Evolutionary conservation across 1,284 basidiomycete species (phyloP).

Genomic region (Testicularia cyperi): DNA sequence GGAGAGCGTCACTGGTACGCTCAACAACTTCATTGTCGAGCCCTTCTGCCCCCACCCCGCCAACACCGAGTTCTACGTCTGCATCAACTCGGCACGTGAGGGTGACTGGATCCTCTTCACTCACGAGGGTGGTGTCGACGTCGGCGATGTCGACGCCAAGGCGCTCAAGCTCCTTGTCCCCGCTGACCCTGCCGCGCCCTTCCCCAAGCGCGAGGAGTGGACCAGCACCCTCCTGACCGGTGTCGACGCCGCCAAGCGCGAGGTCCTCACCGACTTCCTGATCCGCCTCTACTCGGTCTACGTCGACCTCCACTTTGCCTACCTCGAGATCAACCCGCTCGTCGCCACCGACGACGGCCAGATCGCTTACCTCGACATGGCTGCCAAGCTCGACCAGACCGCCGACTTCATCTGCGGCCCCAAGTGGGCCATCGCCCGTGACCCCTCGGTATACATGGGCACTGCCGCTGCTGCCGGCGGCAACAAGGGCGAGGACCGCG

Average conservation of each 20-base stretch:
- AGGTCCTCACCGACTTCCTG: slow-evolving; percentile 71
- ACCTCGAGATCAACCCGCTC: slow-evolving; percentile 99
- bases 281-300: slow-evolving; percentile 94
- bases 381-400: slow-evolving; percentile 94
- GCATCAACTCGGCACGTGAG: slow-evolving; percentile 92
- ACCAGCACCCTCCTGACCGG: slow-evolving; percentile 47
- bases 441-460: slow-evolving; percentile 70
- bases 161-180: slow-evolving; percentile 83
- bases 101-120: slow-evolving; percentile 98
- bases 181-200: slow-evolving; percentile 75
- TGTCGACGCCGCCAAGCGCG: slow-evolving; percentile 49
- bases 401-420: slow-evolving; percentile 97
- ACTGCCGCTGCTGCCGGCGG: slow-evolving; percentile 64
- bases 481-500: slow-evolving; percentile 62
- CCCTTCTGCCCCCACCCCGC: slow-evolving; percentile 95
- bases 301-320: slow-evolving; percentile 80
- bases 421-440: slow-evolving; percentile 97
- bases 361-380: slow-evolving; percentile 98
- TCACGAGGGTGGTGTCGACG: slow-evolving; percentile 97
- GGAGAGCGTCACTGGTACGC: slow-evolving; percentile 86
- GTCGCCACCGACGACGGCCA: slow-evolving; percentile 84
- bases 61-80: slow-evolving; percentile 95
- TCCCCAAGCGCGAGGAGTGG: slow-evolving; percentile 73
- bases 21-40: slow-evolving; percentile 97
- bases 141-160: slow-evolving; percentile 97